Base-by-base conservation (phyloP, 345 rosid species). In the Rhizophora apiculata region DNA sequence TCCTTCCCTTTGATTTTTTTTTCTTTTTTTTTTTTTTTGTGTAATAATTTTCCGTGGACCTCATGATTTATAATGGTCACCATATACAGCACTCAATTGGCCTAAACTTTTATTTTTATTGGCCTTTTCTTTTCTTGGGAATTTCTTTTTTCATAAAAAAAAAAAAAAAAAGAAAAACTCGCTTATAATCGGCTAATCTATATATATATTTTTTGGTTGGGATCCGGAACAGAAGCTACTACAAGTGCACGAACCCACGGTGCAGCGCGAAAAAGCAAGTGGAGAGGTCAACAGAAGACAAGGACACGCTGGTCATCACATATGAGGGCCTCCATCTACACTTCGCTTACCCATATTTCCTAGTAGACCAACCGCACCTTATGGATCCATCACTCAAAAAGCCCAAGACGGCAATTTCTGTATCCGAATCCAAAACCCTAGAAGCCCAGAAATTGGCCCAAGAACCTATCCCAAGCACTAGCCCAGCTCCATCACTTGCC, bases 181-280 rank as follows among this genome's bases (percentile, higher is more conserved):
- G 26, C 21, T 29, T 21, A 26, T 22, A 8, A 22, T 55, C 19
- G 29, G 15, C 59, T 55, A 22, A 16, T 29, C 3, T 29, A 3
- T 29, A 6, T 32, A 32, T 32, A 5, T 6, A 54, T 10, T 56
- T 22, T 5, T 7, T 24, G 24, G 29, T 22, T 56, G 30, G 11
- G 30, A 56, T 24, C 26, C 68, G 20, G 3, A 76, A 60, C 83
- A 93, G 96, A 82, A 93, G 96, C 83, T 90, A 93, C 71, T 90
- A 88, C 83, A 88, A 78, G 80, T 93, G 98, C 83, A 90, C 92
- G 37, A 90, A 86, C 80, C 85, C 86, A 75, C 82, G 90, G 67
- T 90, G 96, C 71, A 82, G 85, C 43, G 98, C 96, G 2, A 93
- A 93, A 75, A 93, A 90, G 76, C 93, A 90, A 48, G 96, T 93